A percentile compares a stretch with the other conserved stretches of the same genome.
Evolutionary conservation across 495 filamentous ascomycete species (phyloP).

Genomic region (Amorphotheca resinae): DNA sequence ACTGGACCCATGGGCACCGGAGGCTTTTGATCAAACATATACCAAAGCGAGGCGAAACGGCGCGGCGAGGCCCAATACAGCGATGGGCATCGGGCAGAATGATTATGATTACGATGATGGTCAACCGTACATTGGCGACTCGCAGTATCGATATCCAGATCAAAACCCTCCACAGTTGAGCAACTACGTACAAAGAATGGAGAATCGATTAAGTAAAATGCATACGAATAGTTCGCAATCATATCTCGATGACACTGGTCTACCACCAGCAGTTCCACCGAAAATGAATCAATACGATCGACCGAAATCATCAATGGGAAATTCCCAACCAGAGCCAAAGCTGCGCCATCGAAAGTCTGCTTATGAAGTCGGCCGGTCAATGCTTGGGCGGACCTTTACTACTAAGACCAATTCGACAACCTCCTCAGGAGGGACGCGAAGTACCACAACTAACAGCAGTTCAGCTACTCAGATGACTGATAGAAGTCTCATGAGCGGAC

Average conservation of each 20-base stretch:
- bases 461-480: constrained; percentile 64
- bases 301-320: constrained; percentile 37
- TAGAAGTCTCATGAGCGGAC: constrained; percentile 83
- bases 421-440: constrained; percentile 56
- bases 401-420: constrained; percentile 72
- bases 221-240: constrained; percentile 43
- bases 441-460: constrained; percentile 59
- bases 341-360: constrained; percentile 60
- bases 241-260: constrained; percentile 27
- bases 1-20: constrained; percentile 80
- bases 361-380: constrained; percentile 61
- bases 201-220: constrained; percentile 61
- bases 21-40: constrained; percentile 63
- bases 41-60: constrained; percentile 22
- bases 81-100: constrained; percentile 50
- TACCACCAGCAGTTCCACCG: constrained; percentile 47
- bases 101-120: constrained; percentile 30
- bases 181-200: constrained; percentile 84
- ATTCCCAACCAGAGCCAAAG: constrained; percentile 21
- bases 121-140: constrained; percentile 26
- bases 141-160: constrained; percentile 19
- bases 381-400: constrained; percentile 67
- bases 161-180: constrained; percentile 57
- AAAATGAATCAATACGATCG: constrained; percentile 36
- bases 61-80: constrained; percentile 50